These are phyloP conservation scores for Pterulicium gracile DNA, from an alignment of 1,284 basidiomycete species.

Conservation along the genomic window DNA sequence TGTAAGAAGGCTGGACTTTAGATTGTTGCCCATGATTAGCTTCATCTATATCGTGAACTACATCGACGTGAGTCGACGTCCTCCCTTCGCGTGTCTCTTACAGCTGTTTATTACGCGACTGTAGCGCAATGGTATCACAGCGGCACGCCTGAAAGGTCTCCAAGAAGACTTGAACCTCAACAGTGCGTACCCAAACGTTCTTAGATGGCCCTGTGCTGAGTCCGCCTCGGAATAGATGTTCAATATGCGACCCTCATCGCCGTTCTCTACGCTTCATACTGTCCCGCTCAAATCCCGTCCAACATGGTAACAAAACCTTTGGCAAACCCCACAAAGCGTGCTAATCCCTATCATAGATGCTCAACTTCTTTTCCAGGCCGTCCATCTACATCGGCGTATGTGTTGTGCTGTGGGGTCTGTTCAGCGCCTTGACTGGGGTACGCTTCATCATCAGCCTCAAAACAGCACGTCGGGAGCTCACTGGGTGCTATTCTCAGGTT, in stretches of 20 bases:
- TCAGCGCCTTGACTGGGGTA: slow-evolving; percentile 52
- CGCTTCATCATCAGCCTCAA: slow-evolving; percentile 6
- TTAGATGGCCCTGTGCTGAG: background rate
- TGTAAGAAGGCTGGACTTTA: slow-evolving; percentile 44
- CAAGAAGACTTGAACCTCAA: slow-evolving; percentile 42
- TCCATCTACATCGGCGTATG: slow-evolving; percentile 52
- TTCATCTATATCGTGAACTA: slow-evolving; percentile 61
- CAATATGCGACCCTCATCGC: slow-evolving; percentile 50
- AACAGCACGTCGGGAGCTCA: background rate
- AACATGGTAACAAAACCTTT: slow-evolving; percentile 61
- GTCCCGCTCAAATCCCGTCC: slow-evolving; percentile 52
- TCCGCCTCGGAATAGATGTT: slow-evolving; percentile 30
- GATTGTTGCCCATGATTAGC: slow-evolving; percentile 50
- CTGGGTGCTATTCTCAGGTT: slow-evolving; percentile 28
- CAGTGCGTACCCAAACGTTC: slow-evolving; percentile 23
- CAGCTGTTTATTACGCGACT: background rate
- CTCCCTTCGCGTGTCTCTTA: slow-evolving; percentile 19
- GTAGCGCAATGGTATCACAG: slow-evolving; percentile 41
- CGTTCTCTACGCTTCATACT: slow-evolving; percentile 49
- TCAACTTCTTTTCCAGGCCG: slow-evolving; percentile 46
- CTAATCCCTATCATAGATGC: slow-evolving; percentile 22
- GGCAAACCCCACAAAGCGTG: slow-evolving; percentile 6
- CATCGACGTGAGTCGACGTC: slow-evolving; percentile 31
- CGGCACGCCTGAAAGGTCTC: slow-evolving; percentile 51
- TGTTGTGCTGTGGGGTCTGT: slow-evolving; percentile 51